These are phyloP conservation scores for Globisporangium splendens DNA, from an alignment of 352 stramenopile genomes.

Conservation along the genomic window DNA sequence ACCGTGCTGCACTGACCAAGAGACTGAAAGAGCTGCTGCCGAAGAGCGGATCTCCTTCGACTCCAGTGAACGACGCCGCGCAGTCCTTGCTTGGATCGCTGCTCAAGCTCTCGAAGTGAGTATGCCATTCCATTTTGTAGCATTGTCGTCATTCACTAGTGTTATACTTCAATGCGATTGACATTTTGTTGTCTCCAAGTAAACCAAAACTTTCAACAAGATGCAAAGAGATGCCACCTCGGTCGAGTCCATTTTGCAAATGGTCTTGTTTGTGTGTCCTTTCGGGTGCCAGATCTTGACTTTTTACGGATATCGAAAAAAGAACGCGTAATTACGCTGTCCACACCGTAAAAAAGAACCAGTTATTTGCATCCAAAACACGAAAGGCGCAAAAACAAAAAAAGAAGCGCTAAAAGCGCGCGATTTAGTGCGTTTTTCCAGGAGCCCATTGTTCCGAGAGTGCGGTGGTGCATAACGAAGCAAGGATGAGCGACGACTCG, in stretches of 20 bases:
- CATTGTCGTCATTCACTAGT: background rate
- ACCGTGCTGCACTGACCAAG: slow-evolving; percentile 27
- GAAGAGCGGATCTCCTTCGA: slow-evolving; percentile 15
- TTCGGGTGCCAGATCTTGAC: background rate
- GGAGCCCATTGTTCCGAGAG: background rate
- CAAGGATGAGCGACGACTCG: slow-evolving; percentile 77
- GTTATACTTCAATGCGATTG: background rate
- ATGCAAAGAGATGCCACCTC: slow-evolving; percentile 21
- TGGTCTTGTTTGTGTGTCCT: slow-evolving; percentile 4
- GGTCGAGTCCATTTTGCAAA: slow-evolving; percentile 44
- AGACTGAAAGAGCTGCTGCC: slow-evolving; percentile 30
- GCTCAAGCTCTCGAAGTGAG: slow-evolving; percentile 21
- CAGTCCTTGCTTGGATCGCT: slow-evolving; percentile 44
- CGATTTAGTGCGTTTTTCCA: background rate
- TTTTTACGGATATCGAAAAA: slow-evolving; percentile 3
- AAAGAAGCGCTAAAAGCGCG: background rate
- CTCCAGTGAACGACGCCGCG: slow-evolving; percentile 44
- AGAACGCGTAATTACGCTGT: slow-evolving; percentile 18
- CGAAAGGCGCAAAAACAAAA: slow-evolving; percentile 6
- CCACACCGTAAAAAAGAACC: background rate
- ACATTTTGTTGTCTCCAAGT: too few relatives aligned
- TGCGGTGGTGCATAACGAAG: background rate
- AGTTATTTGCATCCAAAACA: background rate
- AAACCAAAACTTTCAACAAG: background rate
- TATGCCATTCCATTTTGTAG: background rate